Percentiles rank a stretch among this genome's conserved stretches.
phyloP scores from a whole-genome alignment of 2,329 filamentous ascomycete species.

The Cytospora schulzeri region DNA sequence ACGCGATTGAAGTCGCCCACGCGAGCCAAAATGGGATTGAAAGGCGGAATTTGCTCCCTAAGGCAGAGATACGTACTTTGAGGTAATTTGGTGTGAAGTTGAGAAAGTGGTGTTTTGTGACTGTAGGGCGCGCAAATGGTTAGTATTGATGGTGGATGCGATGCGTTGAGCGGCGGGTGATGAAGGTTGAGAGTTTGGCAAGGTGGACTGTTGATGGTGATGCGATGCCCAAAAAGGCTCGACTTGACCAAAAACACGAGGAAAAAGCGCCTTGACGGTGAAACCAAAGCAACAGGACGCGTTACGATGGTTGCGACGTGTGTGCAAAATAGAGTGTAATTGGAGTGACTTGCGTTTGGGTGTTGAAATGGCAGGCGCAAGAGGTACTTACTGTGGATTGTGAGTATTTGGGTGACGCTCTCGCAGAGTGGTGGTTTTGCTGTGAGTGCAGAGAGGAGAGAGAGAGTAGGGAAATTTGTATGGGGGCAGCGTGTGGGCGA shows the following conservation, averaged over 20 bases:
- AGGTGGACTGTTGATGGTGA: slow-evolving; percentile 24
- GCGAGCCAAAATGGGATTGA: slow-evolving; percentile 39
- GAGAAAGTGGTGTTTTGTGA: slow-evolving; percentile 33
- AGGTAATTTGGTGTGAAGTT: slow-evolving; percentile 29
- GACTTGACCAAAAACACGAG: slow-evolving; percentile 10
- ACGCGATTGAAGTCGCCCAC: slow-evolving; percentile 42
- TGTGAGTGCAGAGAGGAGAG: slow-evolving; percentile 22
- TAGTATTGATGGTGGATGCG: slow-evolving; percentile 13
- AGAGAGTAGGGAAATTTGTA: slow-evolving; percentile 21
- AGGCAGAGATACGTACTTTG: slow-evolving; percentile 41
- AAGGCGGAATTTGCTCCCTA: slow-evolving; percentile 37
- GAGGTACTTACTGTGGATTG: slow-evolving; percentile 26
- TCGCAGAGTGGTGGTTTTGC: slow-evolving; percentile 23
- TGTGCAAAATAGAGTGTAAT: slow-evolving; percentile 10
- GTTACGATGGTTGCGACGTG: slow-evolving; percentile 19
- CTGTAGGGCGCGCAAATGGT: slow-evolving; percentile 30
- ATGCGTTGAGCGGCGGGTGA: slow-evolving; percentile 1
- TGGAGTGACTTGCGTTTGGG: slow-evolving; percentile 45
- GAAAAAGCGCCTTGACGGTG: slow-evolving; percentile 14
- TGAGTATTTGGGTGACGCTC: slow-evolving; percentile 22
- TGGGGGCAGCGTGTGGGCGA: slow-evolving; percentile 22
- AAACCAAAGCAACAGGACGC: slow-evolving; percentile 9
- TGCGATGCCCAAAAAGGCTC: slow-evolving; percentile 23
- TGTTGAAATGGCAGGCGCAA: slow-evolving; percentile 26
- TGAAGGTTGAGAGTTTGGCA: slow-evolving; percentile 5